phyloP scores from a whole-genome alignment of 129 eudicot species.

The Deinandra increscens region DNA sequence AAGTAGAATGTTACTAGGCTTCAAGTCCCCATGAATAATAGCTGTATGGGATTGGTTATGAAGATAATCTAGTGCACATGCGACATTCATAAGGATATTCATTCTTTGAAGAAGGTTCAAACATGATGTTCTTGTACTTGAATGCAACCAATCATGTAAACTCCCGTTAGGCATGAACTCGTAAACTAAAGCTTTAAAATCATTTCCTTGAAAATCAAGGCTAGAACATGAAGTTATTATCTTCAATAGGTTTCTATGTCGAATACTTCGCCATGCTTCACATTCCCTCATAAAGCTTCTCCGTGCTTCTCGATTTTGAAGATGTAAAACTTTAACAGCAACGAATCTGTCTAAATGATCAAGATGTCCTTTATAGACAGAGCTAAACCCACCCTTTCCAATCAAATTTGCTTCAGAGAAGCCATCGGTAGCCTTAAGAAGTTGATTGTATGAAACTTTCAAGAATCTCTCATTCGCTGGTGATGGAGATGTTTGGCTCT shows the following conservation, averaged over 20 bases:
- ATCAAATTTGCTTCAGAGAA: slow-evolving; percentile 29
- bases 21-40: slow-evolving; percentile 21
- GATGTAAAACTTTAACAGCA: slow-evolving; percentile 37
- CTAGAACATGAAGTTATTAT: slow-evolving; percentile 37
- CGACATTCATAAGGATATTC: slow-evolving; percentile 4
- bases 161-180: slow-evolving; percentile 29
- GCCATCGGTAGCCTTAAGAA: slow-evolving; percentile 37
- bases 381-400: slow-evolving; percentile 24
- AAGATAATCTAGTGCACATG: slow-evolving; percentile 22
- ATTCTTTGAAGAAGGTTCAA: slow-evolving; percentile 20
- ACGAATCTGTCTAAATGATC: neutral
- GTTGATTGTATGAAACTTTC: slow-evolving; percentile 23
- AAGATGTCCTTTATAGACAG: slow-evolving; percentile 32
- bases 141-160: slow-evolving; percentile 28
- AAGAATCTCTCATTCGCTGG: neutral
- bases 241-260: slow-evolving; percentile 34
- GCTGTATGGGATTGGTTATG: neutral
- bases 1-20: slow-evolving; percentile 24
- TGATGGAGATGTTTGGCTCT: neutral
- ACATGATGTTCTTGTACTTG: neutral
- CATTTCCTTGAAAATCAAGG: slow-evolving; percentile 14
- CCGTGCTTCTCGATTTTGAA: slow-evolving; percentile 4
- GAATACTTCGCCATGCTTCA: slow-evolving; percentile 26
- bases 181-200: slow-evolving; percentile 24
- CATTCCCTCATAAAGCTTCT: slow-evolving; percentile 30